These are phyloP conservation scores for Podaxis sp. DNA, from an alignment of 768 basidiomycete species.

Conservation along the genomic window DNA sequence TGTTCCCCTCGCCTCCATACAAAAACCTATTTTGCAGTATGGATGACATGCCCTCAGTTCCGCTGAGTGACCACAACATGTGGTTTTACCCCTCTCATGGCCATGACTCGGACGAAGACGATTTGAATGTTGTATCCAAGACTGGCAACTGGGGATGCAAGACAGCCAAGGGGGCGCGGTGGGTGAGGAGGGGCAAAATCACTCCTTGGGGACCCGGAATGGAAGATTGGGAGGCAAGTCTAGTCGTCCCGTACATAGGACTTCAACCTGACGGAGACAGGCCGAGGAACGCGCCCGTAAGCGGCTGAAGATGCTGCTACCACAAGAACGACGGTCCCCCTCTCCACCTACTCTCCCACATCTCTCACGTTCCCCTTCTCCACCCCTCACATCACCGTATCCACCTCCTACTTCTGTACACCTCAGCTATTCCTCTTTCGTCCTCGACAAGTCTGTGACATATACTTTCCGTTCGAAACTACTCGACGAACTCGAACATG, in stretches of 20 bases:
- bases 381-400: slow-evolving; percentile 77
- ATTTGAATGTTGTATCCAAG: slow-evolving; percentile 40
- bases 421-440: slow-evolving; percentile 77
- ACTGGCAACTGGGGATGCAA: slow-evolving; percentile 88
- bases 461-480: slow-evolving; percentile 80
- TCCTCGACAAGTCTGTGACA: slow-evolving; percentile 81
- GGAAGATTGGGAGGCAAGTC: slow-evolving; percentile 82
- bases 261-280: slow-evolving; percentile 33
- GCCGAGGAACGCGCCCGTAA: slow-evolving; percentile 82
- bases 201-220: slow-evolving; percentile 80
- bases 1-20: neutral
- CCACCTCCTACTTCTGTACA: slow-evolving; percentile 66
- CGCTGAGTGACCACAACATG: slow-evolving; percentile 68
- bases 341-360: slow-evolving; percentile 76
- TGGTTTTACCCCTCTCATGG: slow-evolving; percentile 88
- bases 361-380: slow-evolving; percentile 70
- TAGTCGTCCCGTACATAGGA: slow-evolving; percentile 7
- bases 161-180: slow-evolving; percentile 68
- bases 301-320: slow-evolving; percentile 67
- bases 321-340: slow-evolving; percentile 59
- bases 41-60: slow-evolving; percentile 20
- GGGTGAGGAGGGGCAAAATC: slow-evolving; percentile 81
- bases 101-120: slow-evolving; percentile 63
- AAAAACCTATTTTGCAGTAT: neutral
- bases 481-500: slow-evolving; percentile 76